Evolutionary conservation across 495 filamentous ascomycete genomes (phyloP).

Genomic region (Penicillium daleae): DNA sequence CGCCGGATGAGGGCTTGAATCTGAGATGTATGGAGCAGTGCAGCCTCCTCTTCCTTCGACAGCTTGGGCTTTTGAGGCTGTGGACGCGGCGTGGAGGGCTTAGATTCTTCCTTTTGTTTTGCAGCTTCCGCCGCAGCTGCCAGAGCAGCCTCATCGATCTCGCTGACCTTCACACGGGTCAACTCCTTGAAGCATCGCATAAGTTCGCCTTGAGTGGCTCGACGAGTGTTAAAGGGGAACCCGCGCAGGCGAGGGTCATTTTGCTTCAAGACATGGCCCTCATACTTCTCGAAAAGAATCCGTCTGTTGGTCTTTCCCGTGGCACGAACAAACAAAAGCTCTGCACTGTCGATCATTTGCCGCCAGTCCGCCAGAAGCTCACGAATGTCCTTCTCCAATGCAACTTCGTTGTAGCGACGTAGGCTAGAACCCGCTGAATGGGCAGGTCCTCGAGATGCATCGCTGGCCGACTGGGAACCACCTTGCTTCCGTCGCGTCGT

Average conservation of each 20-base stretch:
- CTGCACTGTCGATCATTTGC: slow-evolving; percentile 75
- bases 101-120: slow-evolving; percentile 32
- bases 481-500: slow-evolving; percentile 96
- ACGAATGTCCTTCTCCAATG: slow-evolving; percentile 81
- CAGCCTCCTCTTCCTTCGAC: slow-evolving; percentile 80
- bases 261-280: slow-evolving; percentile 77
- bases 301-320: slow-evolving; percentile 82
- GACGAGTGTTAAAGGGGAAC: slow-evolving; percentile 93
- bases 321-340: slow-evolving; percentile 86
- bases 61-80: slow-evolving; percentile 59
- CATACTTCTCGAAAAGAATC: slow-evolving; percentile 88
- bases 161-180: slow-evolving; percentile 81
- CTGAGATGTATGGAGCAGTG: slow-evolving; percentile 80
- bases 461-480: slow-evolving; percentile 90
- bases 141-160: slow-evolving; percentile 65
- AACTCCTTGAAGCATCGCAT: slow-evolving; percentile 93
- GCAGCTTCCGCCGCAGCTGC: slow-evolving; percentile 49
- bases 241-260: slow-evolving; percentile 85
- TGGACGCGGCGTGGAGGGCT: slow-evolving; percentile 46
- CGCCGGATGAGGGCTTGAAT: slow-evolving; percentile 85
- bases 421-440: slow-evolving; percentile 91
- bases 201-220: slow-evolving; percentile 91
- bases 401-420: slow-evolving; percentile 91
- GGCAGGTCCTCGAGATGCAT: slow-evolving; percentile 85
- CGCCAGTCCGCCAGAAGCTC: slow-evolving; percentile 80